Conservation (phyloP, 768 basidiomycete genomes). For the Amanita rubescens region DNA sequence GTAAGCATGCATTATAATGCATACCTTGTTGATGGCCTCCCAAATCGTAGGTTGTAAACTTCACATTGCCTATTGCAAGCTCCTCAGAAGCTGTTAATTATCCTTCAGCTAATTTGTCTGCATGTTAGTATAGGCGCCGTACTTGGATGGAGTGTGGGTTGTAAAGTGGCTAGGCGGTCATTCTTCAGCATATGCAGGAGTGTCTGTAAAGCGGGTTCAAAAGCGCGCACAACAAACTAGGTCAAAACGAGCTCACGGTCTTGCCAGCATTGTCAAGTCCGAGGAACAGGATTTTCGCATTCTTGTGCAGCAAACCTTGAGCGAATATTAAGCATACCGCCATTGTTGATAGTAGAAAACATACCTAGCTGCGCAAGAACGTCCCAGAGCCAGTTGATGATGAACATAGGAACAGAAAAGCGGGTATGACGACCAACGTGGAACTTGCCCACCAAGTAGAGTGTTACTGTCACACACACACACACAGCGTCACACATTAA, state of each 20-base stretch:
- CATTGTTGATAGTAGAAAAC: neutral
- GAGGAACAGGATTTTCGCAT: constrained; percentile 98
- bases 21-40: constrained; percentile 96
- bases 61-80: constrained; percentile 96
- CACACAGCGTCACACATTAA: neutral
- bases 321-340: neutral
- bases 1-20: constrained; percentile 8
- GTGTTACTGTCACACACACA: constrained; percentile 3
- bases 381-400: constrained; percentile 96
- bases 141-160: constrained; percentile 99
- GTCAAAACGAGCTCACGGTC: constrained; percentile 53
- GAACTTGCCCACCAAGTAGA: constrained; percentile 4
- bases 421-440: constrained; percentile 15
- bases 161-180: constrained; percentile 92
- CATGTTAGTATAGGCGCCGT: constrained; percentile 20
- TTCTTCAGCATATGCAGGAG: constrained; percentile 99
- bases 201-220: constrained; percentile 46
- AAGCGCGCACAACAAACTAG: constrained; percentile 1
- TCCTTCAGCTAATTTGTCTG: constrained; percentile 8
- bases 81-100: constrained; percentile 83
- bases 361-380: constrained; percentile 87
- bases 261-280: constrained; percentile 99
- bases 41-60: constrained; percentile 97
- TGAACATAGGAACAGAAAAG: constrained; percentile 48
- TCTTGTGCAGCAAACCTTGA: constrained; percentile 88